phyloP scores from a whole-genome alignment of 805 yeast genomes.

The Saccharomyces jurei region DNA sequence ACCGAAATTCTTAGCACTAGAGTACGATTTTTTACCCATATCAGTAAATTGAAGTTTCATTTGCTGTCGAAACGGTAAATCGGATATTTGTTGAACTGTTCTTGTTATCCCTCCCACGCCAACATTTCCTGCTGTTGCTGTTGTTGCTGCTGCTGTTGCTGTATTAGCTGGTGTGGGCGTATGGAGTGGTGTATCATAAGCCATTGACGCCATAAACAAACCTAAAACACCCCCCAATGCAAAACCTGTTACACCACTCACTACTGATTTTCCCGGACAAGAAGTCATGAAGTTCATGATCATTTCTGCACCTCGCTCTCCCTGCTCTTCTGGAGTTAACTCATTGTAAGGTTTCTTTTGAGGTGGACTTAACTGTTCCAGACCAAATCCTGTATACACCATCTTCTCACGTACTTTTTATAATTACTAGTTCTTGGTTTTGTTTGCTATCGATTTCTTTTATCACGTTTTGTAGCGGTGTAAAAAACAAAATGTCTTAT shows the following conservation, averaged over 20 bases:
- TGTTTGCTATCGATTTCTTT: background rate
- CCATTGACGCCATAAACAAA: conserved; percentile 73
- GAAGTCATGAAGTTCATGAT: conserved; percentile 82
- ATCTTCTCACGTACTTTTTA: conserved; percentile 8
- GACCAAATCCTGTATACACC: conserved; percentile 38
- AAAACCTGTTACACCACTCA: conserved; percentile 91
- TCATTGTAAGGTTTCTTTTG: conserved; percentile 47
- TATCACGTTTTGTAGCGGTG: background rate
- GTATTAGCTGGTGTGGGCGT: conserved; percentile 23
- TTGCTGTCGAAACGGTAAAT: conserved; percentile 86
- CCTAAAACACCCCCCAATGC: conserved; percentile 94
- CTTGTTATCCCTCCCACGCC: conserved; percentile 13
- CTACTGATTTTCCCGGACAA: conserved; percentile 88
- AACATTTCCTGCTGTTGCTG: conserved; percentile 2
- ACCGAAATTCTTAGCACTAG: conserved; percentile 90
- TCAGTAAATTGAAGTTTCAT: conserved; percentile 84
- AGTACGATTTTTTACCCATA: conserved; percentile 83
- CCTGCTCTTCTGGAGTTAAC: conserved; percentile 88
- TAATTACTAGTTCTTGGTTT: background rate
- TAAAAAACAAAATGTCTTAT: background rate
- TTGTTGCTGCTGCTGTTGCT: background rate
- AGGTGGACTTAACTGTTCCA: conserved; percentile 34
- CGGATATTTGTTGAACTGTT: conserved; percentile 52
- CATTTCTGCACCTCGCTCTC: conserved; percentile 76
- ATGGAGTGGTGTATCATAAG: conserved; percentile 36